phyloP scores from a whole-genome alignment of 2,329 filamentous ascomycete species.

The Epichloe bromicola region DNA sequence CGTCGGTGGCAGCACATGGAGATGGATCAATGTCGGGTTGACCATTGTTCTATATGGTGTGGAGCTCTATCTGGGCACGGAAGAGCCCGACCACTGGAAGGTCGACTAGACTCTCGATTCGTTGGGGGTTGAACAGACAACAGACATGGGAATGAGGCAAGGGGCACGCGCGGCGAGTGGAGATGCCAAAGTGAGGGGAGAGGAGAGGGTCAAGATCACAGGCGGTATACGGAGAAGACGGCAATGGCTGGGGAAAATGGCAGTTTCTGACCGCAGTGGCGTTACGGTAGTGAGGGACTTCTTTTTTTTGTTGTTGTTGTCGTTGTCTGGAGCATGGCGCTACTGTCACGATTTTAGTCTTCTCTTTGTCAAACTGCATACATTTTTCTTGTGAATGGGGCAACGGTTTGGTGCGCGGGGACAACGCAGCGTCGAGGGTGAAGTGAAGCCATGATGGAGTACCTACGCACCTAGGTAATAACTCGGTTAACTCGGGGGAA shows the following conservation, averaged over 20 bases:
- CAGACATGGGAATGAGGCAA: neutral
- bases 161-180: neutral
- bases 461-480: too few relatives aligned
- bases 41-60: conserved; percentile 86
- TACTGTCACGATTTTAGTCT: conserved; percentile 16
- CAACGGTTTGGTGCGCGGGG: neutral
- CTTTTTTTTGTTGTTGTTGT: conserved; percentile 9
- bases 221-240: neutral
- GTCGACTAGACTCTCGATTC: conserved; percentile 50
- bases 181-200: neutral
- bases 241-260: conserved; percentile 7
- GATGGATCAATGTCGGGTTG: conserved; percentile 82
- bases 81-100: conserved; percentile 91
- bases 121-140: neutral
- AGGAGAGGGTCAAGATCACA: neutral
- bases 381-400: neutral
- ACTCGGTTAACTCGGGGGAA: too few relatives aligned
- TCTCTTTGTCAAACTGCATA: conserved; percentile 8
- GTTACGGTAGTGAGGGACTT: conserved; percentile 18
- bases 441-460: too few relatives aligned
- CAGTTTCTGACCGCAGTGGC: conserved; percentile 10
- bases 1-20: conserved; percentile 69
- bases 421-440: too few relatives aligned
- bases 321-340: conserved; percentile 20
- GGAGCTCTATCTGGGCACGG: conserved; percentile 76